Percentiles rank a stretch among this genome's conserved stretches.
phyloP scores from a whole-genome alignment of 352 stramenopile species.

The Globisporangium splendens region DNA sequence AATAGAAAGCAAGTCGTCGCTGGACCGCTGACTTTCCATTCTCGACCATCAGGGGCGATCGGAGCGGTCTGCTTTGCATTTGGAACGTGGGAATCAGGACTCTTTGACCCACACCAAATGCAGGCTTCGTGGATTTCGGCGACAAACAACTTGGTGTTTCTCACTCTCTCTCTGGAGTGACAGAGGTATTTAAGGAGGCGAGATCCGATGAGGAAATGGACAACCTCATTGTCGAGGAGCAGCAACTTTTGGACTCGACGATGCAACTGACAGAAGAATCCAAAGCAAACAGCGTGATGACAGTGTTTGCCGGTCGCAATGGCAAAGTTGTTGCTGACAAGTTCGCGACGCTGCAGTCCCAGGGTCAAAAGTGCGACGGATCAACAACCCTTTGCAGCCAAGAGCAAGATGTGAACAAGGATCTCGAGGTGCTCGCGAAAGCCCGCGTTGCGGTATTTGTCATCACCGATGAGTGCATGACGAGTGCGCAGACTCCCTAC shows the following conservation, averaged over 20 bases:
- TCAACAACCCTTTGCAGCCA: conserved; percentile 9
- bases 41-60: conserved; percentile 35
- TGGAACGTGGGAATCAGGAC: conserved; percentile 28
- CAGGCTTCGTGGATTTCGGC: not conserved
- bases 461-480: conserved; percentile 31
- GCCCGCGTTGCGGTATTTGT: conserved; percentile 30
- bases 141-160: conserved; percentile 7
- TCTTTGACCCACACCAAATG: conserved; percentile 19
- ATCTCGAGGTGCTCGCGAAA: conserved; percentile 19
- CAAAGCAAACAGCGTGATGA: not conserved
- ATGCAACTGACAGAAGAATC: not conserved
- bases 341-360: conserved; percentile 1
- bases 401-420: conserved; percentile 9
- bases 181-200: not conserved
- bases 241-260: not conserved
- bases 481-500: conserved; percentile 9
- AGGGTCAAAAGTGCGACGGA: not conserved
- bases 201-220: conserved; percentile 10
- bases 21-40: conserved; percentile 35
- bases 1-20: conserved; percentile 32
- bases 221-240: conserved; percentile 2
- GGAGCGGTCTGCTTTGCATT: conserved; percentile 47
- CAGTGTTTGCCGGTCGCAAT: conserved; percentile 4
- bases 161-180: conserved; percentile 12
- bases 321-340: not conserved